Evolutionary conservation across 2,329 filamentous ascomycete species (phyloP), one percentile per base, ranked within the genome.

Genomic region (Geosmithia morbida): DNA sequence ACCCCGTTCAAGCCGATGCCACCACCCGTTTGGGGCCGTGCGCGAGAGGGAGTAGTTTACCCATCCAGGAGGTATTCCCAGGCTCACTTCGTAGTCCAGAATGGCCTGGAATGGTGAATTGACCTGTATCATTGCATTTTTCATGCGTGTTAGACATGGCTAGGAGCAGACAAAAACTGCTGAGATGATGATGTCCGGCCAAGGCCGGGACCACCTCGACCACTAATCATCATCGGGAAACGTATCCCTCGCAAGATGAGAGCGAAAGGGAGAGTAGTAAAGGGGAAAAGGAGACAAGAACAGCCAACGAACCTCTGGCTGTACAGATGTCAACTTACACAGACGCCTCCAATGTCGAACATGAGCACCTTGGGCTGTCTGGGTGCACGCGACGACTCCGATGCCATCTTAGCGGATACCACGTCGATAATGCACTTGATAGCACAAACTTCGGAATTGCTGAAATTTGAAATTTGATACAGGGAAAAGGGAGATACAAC

Each of bases 321-420:
- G 22, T 26, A 8, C 22, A 26, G 4, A 26, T 26, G 22, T 26
- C 22, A 26, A 80, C 87, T 72, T 83, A 95, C 90, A 73, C 87
- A 94, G 55, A 98, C 92, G 51, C 92, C 92, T 40, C 92, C 92
- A 55, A 98, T 92, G 65, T 98, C 92, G 63, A 97, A 97, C 19
- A 98, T 71, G 30, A 94, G 68, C 48, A 86, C 85, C 55, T 85
- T 84, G 29, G 85, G 85, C 49, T 70, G 70, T 49, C 66, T 69
- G 41, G 33, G 33, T 37, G 33, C n/a, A n/a, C n/a, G 11, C 33
- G 33, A 37, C 33, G 33, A 16, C 41, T 16, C 7, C 7, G 33
- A n/a, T n/a, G 46, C 37, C 50, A 51, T 51, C 39, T 57, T 50
- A 37, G 46, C 46, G 49, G 58, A 56, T 44, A 65, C 56, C 26